These are phyloP conservation scores for Trichoderma koningii DNA, from an alignment of 2,329 filamentous ascomycete genomes.

Conservation along the genomic window DNA sequence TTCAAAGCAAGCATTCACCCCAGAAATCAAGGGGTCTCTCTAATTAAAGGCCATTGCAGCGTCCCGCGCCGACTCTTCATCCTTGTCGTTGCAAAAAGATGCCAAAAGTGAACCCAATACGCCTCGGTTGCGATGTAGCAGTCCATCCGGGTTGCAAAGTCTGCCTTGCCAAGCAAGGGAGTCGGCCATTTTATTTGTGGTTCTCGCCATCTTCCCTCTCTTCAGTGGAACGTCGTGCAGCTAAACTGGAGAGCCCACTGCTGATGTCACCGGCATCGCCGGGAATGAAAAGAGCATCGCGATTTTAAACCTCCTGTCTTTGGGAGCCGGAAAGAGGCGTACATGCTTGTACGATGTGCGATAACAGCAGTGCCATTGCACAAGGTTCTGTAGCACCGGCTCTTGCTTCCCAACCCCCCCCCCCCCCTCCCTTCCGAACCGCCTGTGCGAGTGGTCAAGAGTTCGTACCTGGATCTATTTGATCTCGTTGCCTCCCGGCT, in stretches of 20 bases:
- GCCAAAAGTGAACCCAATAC: neutral
- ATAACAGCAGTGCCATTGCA: neutral
- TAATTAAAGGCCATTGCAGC: conserved; percentile 15
- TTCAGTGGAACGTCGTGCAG: conserved; percentile 14
- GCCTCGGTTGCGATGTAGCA: conserved; percentile 21
- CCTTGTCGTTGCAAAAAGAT: neutral
- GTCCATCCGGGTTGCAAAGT: conserved; percentile 23
- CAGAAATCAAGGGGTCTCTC: conserved; percentile 2
- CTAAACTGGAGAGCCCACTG: neutral
- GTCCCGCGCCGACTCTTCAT: conserved; percentile 12
- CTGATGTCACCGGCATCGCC: conserved; percentile 23
- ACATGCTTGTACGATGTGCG: neutral
- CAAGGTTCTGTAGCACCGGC: conserved; percentile 12
- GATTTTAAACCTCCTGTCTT: neutral
- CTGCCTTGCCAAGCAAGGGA: conserved; percentile 22
- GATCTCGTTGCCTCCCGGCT: neutral
- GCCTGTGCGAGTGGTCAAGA: neutral
- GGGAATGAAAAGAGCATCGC: conserved; percentile 18
- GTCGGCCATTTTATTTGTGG: conserved; percentile 11
- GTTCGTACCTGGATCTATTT: conserved; percentile 12
- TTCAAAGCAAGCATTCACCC: neutral
- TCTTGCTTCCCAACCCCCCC: no score
- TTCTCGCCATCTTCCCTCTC: conserved; percentile 1
- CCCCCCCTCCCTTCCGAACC: neutral
- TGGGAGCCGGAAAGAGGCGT: neutral